Conservation (phyloP, 1,284 basidiomycete species). For the Cryptococcus sp. region DNA sequence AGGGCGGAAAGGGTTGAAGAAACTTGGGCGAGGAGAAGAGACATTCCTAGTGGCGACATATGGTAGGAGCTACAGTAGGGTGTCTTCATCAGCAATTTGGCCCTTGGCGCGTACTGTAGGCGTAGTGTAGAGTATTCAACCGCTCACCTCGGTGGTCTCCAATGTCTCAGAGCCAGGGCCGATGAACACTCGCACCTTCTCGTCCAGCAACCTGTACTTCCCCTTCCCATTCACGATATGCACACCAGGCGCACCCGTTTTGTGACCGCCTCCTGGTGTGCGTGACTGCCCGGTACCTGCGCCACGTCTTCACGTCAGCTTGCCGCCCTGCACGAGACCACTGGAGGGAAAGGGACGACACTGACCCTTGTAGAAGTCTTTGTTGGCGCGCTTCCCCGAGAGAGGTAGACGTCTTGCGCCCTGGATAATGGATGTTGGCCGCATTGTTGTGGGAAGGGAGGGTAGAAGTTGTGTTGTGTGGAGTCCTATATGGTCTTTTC, state of each 20-base stretch:
- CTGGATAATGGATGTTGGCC: conserved; percentile 35
- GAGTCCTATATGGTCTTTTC: too few relatives aligned
- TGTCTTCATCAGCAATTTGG: neutral
- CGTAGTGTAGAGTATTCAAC: too few relatives aligned
- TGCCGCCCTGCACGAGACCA: neutral
- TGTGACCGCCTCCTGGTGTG: conserved; percentile 70
- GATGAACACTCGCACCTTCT: conserved; percentile 76
- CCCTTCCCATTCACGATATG: conserved; percentile 70
- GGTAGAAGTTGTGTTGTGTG: too few relatives aligned
- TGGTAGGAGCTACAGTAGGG: conserved; percentile 51
- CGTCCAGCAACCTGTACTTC: conserved; percentile 74
- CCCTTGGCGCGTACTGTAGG: too few relatives aligned
- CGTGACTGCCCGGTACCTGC: conserved; percentile 75
- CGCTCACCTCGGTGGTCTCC: conserved; percentile 60
- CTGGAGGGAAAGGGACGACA: conserved; percentile 5
- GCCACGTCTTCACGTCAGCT: neutral
- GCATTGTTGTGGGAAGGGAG: conserved; percentile 28
- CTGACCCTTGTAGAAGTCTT: conserved; percentile 88
- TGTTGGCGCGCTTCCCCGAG: conserved; percentile 80
- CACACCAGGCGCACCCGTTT: conserved; percentile 80
- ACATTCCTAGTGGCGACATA: conserved; percentile 47
- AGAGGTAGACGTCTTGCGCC: conserved; percentile 71
- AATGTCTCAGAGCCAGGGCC: conserved; percentile 70
- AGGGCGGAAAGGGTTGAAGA: conserved; percentile 13
- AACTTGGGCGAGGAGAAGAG: neutral